Evolutionary conservation across 169 alveolate genomes (phyloP).

Genomic region (Plasmodium billcollinsi): DNA sequence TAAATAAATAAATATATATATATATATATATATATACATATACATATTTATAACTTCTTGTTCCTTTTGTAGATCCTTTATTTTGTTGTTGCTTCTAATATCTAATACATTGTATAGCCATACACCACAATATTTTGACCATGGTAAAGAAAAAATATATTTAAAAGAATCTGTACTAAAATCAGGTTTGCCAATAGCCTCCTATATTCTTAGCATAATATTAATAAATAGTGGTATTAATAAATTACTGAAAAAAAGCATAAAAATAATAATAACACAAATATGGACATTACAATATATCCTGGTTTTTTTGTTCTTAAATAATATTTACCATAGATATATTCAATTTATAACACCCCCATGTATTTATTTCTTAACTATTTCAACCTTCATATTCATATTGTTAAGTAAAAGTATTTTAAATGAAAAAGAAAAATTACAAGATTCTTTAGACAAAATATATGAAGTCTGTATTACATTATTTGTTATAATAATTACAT

Average conservation of each 20-base stretch:
- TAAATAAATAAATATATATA: not conserved
- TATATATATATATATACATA: not conserved
- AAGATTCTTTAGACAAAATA: constrained; percentile 15
- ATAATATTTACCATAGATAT: constrained; percentile 11
- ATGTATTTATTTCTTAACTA: constrained; percentile 23
- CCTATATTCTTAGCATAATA: constrained; percentile 19
- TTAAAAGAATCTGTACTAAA: constrained; percentile 16
- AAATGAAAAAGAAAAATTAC: constrained; percentile 15
- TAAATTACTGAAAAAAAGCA: constrained; percentile 15
- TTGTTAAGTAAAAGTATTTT: constrained; percentile 34
- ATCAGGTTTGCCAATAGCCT: constrained; percentile 24
- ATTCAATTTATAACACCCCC: constrained; percentile 24
- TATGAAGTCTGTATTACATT: constrained; percentile 31
- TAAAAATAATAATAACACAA: constrained; percentile 4
- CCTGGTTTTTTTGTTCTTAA: constrained; percentile 27
- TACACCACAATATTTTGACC: constrained; percentile 27
- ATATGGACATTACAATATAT: constrained; percentile 50
- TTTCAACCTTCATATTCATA: constrained; percentile 13
- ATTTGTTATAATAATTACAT: constrained; percentile 17
- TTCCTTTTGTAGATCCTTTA: constrained; percentile 10
- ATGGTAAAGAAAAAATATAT: constrained; percentile 26
- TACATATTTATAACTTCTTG: not conserved
- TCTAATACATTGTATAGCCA: constrained; percentile 5
- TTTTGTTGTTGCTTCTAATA: constrained; percentile 12
- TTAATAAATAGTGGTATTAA: constrained; percentile 29